Conservation (phyloP, 2,329 filamentous ascomycete species). For the Sclerotinia borealis region DNA sequence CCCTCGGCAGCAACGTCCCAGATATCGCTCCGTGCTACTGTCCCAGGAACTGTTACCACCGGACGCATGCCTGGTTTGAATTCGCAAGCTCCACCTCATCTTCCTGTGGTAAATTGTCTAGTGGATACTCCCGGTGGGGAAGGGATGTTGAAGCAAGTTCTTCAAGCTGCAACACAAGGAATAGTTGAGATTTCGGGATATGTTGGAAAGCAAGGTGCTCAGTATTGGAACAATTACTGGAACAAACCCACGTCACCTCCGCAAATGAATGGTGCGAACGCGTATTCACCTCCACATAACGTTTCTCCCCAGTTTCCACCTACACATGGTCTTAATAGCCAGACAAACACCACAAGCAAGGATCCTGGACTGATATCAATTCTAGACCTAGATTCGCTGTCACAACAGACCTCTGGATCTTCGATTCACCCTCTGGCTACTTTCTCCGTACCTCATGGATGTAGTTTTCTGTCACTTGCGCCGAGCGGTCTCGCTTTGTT, state of each 20-base stretch:
- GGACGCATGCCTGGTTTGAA: slow-evolving; percentile 50
- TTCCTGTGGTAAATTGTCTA: slow-evolving; percentile 59
- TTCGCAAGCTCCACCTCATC: slow-evolving; percentile 61
- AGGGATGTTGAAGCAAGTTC: slow-evolving; percentile 67
- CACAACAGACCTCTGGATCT: slow-evolving; percentile 41
- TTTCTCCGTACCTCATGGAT: slow-evolving; percentile 66
- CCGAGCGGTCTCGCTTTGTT: slow-evolving; percentile 68
- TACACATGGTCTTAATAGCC: slow-evolving; percentile 61
- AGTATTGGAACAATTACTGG: slow-evolving; percentile 78
- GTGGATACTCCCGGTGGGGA: slow-evolving; percentile 69
- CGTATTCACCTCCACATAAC: slow-evolving; percentile 28
- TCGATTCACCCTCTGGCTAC: slow-evolving; percentile 58
- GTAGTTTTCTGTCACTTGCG: slow-evolving; percentile 74
- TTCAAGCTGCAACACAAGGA: slow-evolving; percentile 74
- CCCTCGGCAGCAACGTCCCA: slow-evolving; percentile 65
- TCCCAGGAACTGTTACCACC: slow-evolving; percentile 48
- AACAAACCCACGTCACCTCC: slow-evolving; percentile 47
- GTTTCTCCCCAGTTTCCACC: slow-evolving; percentile 57
- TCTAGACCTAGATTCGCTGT: slow-evolving; percentile 59
- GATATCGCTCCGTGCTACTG: slow-evolving; percentile 61
- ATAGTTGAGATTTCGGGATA: slow-evolving; percentile 68
- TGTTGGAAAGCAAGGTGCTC: slow-evolving; percentile 69
- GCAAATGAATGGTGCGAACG: slow-evolving; percentile 38
- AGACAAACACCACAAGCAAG: slow-evolving; percentile 41
- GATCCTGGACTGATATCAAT: slow-evolving; percentile 73